Evolutionary conservation across 495 filamentous ascomycete genomes (phyloP).

Genomic region (Podospora tetraspora): DNA sequence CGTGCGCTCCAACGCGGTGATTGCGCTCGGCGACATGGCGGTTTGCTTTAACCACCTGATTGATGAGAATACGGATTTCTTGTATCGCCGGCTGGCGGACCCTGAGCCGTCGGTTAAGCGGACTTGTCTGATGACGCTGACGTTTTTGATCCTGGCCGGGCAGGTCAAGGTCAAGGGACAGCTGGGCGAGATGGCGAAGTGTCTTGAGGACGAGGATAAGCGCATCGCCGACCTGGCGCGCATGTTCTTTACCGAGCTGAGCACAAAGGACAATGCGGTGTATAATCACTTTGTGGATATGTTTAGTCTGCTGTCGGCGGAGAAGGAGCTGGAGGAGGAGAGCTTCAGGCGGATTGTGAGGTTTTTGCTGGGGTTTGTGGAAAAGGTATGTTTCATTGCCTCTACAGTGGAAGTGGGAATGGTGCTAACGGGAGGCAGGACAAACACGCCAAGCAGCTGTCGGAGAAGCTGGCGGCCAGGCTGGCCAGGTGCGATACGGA

Average conservation of each 20-base stretch:
- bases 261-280: conserved; percentile 96
- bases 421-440: conserved; percentile 54
- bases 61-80: conserved; percentile 97
- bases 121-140: conserved; percentile 97
- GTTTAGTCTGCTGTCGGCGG: conserved; percentile 87
- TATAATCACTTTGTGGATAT: conserved; percentile 99
- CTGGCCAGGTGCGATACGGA: conserved; percentile 84
- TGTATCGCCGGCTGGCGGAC: conserved; percentile 90
- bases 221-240: conserved; percentile 85
- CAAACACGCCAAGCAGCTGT: conserved; percentile 94
- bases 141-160: conserved; percentile 92
- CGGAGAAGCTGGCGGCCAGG: conserved; percentile 86
- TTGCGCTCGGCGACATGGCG: conserved; percentile 96
- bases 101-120: conserved; percentile 84
- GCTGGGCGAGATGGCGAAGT: conserved; percentile 98
- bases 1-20: conserved; percentile 90
- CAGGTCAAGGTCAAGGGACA: conserved; percentile 99
- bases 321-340: conserved; percentile 75
- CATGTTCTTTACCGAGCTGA: conserved; percentile 98
- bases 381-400: conserved; percentile 64
- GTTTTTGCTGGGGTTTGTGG: conserved; percentile 91
- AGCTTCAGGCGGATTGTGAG: conserved; percentile 78
- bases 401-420: not conserved
- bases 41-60: conserved; percentile 99
- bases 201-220: conserved; percentile 90